A percentile compares a stretch with the other conserved stretches of the same genome.
Evolutionary conservation across 345 rosid species (phyloP).

Genomic region (Acer campestre): DNA sequence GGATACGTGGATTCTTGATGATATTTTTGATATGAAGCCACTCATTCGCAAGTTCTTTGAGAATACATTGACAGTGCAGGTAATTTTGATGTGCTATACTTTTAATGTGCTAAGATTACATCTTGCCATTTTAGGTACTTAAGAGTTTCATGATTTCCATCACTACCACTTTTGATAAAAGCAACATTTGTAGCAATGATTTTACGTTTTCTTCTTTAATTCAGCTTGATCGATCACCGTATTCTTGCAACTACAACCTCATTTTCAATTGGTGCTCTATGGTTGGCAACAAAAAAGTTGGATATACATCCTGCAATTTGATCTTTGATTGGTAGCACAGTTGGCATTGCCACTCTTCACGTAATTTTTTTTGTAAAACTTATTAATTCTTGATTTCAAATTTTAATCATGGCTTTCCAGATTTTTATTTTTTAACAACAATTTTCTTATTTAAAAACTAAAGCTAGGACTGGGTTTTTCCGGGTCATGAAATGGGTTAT

Average conservation of each 20-base stretch:
- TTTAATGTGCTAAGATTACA: neutral
- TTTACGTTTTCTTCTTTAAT: neutral
- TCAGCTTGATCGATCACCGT: constrained; percentile 92
- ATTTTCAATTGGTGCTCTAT: constrained; percentile 52
- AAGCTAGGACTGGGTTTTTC: neutral
- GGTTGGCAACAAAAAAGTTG: constrained; percentile 84
- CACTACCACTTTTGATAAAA: neutral
- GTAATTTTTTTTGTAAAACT: constrained; percentile 31
- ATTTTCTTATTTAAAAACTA: neutral
- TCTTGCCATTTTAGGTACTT: neutral
- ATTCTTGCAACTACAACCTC: constrained; percentile 78
- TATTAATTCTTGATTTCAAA: neutral
- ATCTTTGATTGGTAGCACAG: constrained; percentile 68
- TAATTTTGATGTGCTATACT: constrained; percentile 27
- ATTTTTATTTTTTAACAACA: neutral
- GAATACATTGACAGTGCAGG: constrained; percentile 91
- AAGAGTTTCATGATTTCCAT: neutral
- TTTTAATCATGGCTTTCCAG: neutral
- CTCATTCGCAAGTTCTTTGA: constrained; percentile 85
- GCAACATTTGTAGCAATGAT: neutral
- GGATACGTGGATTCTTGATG: constrained; percentile 82
- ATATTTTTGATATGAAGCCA: constrained; percentile 79
- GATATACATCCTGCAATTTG: constrained; percentile 86
- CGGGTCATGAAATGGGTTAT: neutral
- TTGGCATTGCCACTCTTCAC: constrained; percentile 86